Evolutionary conservation across 305 asterid genomes (phyloP).

Genomic region (Fraxinus greggii): DNA sequence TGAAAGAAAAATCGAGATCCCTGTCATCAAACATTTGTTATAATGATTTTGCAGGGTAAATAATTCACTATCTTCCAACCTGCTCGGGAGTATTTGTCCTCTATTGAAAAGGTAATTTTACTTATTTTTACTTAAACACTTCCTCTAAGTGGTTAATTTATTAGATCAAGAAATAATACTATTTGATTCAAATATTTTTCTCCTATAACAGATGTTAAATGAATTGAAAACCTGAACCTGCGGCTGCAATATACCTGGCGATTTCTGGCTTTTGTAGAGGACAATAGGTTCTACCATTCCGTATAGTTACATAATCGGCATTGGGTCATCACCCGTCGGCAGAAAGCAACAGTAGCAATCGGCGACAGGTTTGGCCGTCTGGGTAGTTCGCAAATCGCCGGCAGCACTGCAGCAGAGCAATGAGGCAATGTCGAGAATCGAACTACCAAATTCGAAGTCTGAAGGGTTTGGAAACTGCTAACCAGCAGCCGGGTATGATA

Average conservation of each 20-base stretch:
- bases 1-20: background rate
- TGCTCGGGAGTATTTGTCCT: constrained; percentile 67
- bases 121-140: background rate
- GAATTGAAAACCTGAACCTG: constrained; percentile 42
- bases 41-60: constrained; percentile 47
- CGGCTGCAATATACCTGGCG: constrained; percentile 44
- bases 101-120: constrained; percentile 46
- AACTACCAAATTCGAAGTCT: too few relatives aligned
- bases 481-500: too few relatives aligned
- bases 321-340: too few relatives aligned
- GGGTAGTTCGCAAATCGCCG: too few relatives aligned
- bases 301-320: too few relatives aligned
- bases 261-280: constrained; percentile 47
- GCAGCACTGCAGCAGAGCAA: too few relatives aligned
- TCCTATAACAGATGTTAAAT: constrained; percentile 44
- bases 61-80: constrained; percentile 67
- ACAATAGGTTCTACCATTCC: constrained; percentile 50
- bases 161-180: background rate
- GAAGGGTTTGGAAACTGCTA: too few relatives aligned
- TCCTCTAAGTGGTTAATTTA: background rate
- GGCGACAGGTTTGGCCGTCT: too few relatives aligned
- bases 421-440: too few relatives aligned
- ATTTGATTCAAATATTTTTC: background rate
- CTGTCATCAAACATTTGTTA: background rate
- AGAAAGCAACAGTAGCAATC: too few relatives aligned